Evolutionary conservation across 345 rosid species (phyloP).

Genomic region (Citrus unshiu): DNA sequence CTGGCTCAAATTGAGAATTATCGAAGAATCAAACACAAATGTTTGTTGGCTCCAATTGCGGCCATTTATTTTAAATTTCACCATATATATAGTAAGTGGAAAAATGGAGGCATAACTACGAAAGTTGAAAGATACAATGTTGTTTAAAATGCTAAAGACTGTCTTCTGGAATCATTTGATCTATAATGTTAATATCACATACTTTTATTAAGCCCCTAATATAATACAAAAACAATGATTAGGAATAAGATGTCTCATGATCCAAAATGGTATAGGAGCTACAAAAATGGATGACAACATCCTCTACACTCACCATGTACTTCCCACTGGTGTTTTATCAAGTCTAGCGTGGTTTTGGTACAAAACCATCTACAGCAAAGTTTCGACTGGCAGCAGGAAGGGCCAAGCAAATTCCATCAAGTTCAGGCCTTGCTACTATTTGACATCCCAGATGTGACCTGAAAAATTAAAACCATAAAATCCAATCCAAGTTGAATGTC

Average conservation of each 20-base stretch:
- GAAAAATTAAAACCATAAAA: constrained; percentile 9
- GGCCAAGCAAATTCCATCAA: constrained; percentile 72
- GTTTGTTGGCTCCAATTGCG: background rate
- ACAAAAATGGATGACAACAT: constrained; percentile 29
- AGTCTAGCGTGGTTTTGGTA: constrained; percentile 78
- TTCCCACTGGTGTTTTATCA: background rate
- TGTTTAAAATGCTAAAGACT: background rate
- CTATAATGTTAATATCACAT: background rate
- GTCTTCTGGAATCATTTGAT: background rate
- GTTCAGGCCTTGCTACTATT: constrained; percentile 75
- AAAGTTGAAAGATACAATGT: background rate
- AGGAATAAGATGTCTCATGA: background rate
- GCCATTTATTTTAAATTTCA: background rate
- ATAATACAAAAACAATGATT: constrained; percentile 4
- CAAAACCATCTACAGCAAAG: constrained; percentile 81
- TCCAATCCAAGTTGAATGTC: background rate
- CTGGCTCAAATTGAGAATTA: background rate
- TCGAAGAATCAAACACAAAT: background rate
- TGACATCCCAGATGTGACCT: constrained; percentile 88
- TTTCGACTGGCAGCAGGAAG: constrained; percentile 84
- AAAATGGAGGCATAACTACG: background rate
- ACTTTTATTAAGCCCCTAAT: background rate
- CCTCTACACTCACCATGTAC: constrained; percentile 16
- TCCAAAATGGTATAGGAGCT: constrained; percentile 13
- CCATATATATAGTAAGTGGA: background rate